Conservation (phyloP, 1,284 basidiomycete genomes). For the Ganoderma sinense region DNA sequence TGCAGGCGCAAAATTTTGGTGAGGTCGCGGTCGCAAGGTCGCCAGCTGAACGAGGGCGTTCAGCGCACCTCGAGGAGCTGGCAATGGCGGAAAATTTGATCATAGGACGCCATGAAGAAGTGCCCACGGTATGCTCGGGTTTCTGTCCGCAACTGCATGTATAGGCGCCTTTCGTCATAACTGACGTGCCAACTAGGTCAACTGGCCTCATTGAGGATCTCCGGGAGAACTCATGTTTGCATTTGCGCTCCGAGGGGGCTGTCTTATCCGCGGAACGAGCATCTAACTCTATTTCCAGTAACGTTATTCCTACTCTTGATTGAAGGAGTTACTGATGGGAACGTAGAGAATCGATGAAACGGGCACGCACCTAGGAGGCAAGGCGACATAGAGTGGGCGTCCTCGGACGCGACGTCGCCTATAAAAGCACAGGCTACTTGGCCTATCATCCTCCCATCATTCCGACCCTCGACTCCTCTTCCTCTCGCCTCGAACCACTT, state of each 20-base stretch:
- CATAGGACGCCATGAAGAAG: not conserved
- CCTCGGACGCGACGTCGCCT: not conserved
- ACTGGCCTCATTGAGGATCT: not conserved
- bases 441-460: not conserved
- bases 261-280: not conserved
- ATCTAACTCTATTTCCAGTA: not conserved
- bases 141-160: slow-evolving; percentile 4
- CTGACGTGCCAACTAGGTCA: not conserved
- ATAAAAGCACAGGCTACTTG: not conserved
- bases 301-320: not conserved
- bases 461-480: not conserved
- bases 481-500: not conserved
- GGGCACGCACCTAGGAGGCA: not conserved
- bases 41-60: not conserved
- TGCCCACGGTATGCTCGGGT: not conserved
- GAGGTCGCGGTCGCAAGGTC: not conserved
- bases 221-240: slow-evolving; percentile 6
- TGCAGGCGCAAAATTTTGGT: not conserved
- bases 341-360: not conserved
- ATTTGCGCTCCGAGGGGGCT: not conserved
- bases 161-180: not conserved
- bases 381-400: not conserved
- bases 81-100: not conserved
- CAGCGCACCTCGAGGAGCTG: not conserved
- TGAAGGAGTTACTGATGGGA: not conserved